A percentile compares a stretch with the other conserved stretches of the same genome.
Evolutionary conservation across 352 stramenopile genomes (phyloP).

Genomic region (Thraustochytrium striatum): DNA sequence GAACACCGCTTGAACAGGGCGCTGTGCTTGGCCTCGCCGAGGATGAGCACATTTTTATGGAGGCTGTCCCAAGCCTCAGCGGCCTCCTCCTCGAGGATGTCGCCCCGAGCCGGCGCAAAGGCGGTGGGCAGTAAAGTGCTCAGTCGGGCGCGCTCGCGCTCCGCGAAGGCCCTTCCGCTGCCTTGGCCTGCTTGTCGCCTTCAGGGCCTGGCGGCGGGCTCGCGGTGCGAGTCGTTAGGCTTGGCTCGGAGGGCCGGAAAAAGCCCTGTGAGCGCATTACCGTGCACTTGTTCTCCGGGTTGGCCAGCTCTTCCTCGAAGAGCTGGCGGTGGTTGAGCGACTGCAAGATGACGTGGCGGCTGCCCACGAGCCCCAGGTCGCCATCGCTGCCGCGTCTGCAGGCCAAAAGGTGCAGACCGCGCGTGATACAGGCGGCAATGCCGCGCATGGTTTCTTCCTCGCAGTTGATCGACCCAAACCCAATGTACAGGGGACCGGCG

Average conservation of each 20-base stretch:
- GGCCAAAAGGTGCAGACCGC: background rate
- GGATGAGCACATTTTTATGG: background rate
- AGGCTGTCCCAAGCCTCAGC: background rate
- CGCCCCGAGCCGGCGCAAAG: background rate
- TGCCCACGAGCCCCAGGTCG: background rate
- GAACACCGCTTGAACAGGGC: constrained; percentile 15
- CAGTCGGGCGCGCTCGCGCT: too few relatives aligned
- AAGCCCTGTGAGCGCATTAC: too few relatives aligned
- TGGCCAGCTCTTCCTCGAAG: constrained; percentile 15
- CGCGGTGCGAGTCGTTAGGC: too few relatives aligned
- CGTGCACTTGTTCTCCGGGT: constrained; percentile 34
- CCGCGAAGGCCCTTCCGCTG: too few relatives aligned
- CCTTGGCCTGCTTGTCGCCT: too few relatives aligned
- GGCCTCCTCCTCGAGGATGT: background rate
- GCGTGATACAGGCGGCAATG: background rate
- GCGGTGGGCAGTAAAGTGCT: too few relatives aligned
- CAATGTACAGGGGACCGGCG: constrained; percentile 25
- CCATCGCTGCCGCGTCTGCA: constrained; percentile 4
- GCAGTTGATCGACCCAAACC: constrained; percentile 32
- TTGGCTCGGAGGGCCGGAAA: too few relatives aligned
- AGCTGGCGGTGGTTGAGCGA: constrained; percentile 12
- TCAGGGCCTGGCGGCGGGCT: too few relatives aligned
- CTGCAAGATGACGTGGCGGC: constrained; percentile 15
- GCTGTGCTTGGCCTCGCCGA: constrained; percentile 31
- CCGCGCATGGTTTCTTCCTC: background rate